Conservation (phyloP, 2,329 filamentous ascomycete genomes). For the Knufia fluminis region DNA sequence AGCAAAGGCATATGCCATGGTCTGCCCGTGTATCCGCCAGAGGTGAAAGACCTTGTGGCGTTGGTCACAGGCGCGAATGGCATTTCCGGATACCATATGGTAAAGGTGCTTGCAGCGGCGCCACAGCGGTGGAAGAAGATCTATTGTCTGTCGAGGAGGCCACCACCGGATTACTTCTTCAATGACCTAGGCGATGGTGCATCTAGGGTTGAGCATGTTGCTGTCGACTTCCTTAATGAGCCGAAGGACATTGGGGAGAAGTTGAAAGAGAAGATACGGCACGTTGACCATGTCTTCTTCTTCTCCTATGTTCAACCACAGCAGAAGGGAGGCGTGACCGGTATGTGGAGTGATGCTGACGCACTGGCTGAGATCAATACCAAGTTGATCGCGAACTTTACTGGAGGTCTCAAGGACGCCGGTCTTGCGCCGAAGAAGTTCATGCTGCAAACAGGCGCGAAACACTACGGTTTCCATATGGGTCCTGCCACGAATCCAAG, state of each 20-base stretch:
- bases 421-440: conserved; percentile 37
- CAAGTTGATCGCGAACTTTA: conserved; percentile 39
- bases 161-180: conserved; percentile 27
- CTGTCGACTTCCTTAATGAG: conserved; percentile 28
- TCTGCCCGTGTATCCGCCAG: conserved; percentile 34
- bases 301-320: conserved; percentile 44
- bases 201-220: conserved; percentile 33
- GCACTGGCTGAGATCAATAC: conserved; percentile 39
- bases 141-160: conserved; percentile 40
- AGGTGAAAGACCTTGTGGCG: conserved; percentile 37
- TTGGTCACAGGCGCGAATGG: conserved; percentile 47
- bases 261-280: conserved; percentile 21
- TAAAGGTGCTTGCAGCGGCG: conserved; percentile 39
- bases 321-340: conserved; percentile 30
- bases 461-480: conserved; percentile 44
- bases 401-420: conserved; percentile 34
- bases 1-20: conserved; percentile 39
- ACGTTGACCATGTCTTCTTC: conserved; percentile 43
- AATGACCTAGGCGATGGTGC: conserved; percentile 26
- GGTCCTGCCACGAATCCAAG: conserved; percentile 36
- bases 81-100: conserved; percentile 43
- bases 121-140: conserved; percentile 42
- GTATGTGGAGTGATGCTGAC: conserved; percentile 42
- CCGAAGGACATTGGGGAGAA: conserved; percentile 22
- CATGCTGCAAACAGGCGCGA: conserved; percentile 43